Percentiles rank a stretch among this genome's conserved stretches.
These are phyloP conservation scores for Pulveroboletus sp. DNA, from an alignment of 768 basidiomycete species.

Conservation along the genomic window DNA sequence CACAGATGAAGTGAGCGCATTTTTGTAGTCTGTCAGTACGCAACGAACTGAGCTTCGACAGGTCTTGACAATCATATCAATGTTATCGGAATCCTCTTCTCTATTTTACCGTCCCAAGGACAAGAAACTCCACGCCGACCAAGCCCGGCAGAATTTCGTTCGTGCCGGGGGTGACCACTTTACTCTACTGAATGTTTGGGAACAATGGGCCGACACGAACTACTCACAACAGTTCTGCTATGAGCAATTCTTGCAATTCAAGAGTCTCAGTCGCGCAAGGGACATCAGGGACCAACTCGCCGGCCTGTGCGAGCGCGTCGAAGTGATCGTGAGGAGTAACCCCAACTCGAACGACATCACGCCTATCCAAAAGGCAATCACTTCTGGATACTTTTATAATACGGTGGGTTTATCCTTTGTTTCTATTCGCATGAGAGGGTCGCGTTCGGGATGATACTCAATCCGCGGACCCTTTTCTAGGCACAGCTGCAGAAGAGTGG, in stretches of 20 bases:
- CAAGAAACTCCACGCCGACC: slow-evolving; percentile 96
- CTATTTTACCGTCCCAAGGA: slow-evolving; percentile 97
- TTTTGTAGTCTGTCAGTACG: background rate
- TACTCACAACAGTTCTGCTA: slow-evolving; percentile 97
- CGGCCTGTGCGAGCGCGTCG: slow-evolving; percentile 92
- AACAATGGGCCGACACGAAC: slow-evolving; percentile 97
- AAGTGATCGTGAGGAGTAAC: slow-evolving; percentile 82
- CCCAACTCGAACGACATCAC: slow-evolving; percentile 91
- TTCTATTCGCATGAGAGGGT: background rate
- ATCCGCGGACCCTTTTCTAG: slow-evolving; percentile 31
- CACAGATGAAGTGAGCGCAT: slow-evolving; percentile 82
- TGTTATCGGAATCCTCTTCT: slow-evolving; percentile 94
- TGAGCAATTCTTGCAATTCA: slow-evolving; percentile 93
- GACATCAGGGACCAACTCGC: slow-evolving; percentile 97
- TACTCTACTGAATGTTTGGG: slow-evolving; percentile 95
- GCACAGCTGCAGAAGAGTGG: slow-evolving; percentile 93
- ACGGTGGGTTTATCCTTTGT: slow-evolving; percentile 49
- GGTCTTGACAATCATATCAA: slow-evolving; percentile 95
- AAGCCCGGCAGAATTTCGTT: slow-evolving; percentile 95
- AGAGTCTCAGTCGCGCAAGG: slow-evolving; percentile 88
- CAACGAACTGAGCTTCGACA: slow-evolving; percentile 25
- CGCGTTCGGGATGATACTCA: background rate
- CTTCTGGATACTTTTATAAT: slow-evolving; percentile 94
- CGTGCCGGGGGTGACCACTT: slow-evolving; percentile 97
- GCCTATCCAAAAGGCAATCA: slow-evolving; percentile 92